These are phyloP conservation scores for Sporisorium exsertum DNA, from an alignment of 1,284 basidiomycete species.

Conservation along the genomic window DNA sequence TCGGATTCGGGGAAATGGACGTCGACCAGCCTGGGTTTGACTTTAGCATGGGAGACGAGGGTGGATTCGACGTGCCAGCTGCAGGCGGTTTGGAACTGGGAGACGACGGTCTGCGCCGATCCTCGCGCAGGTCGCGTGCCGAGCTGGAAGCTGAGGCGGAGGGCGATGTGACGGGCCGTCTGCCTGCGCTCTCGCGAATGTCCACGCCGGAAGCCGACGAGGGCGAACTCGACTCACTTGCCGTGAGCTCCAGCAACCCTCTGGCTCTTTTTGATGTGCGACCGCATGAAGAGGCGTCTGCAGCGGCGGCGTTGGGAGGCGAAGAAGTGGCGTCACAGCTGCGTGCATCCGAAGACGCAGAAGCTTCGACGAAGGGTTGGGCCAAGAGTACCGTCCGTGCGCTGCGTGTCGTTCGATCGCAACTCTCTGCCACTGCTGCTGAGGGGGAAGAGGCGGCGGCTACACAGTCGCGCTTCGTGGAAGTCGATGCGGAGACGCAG, in stretches of 20 bases:
- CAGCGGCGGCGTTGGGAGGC: slow-evolving; percentile 44
- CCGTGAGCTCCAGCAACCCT: slow-evolving; percentile 79
- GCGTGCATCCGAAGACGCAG: slow-evolving; percentile 70
- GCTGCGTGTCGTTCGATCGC: slow-evolving; percentile 81
- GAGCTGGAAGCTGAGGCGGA: slow-evolving; percentile 34
- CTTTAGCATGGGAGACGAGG: slow-evolving; percentile 35
- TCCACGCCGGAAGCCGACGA: slow-evolving; percentile 74
- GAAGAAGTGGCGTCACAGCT: slow-evolving; percentile 70
- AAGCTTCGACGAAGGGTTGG: slow-evolving; percentile 75
- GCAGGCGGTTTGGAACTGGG: slow-evolving; percentile 41
- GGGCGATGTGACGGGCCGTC: slow-evolving; percentile 35
- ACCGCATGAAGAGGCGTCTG: slow-evolving; percentile 63
- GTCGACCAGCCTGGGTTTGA: slow-evolving; percentile 28
- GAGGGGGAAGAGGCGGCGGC: background rate
- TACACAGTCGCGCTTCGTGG: slow-evolving; percentile 47
- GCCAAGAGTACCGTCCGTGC: slow-evolving; percentile 90
- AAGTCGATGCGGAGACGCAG: slow-evolving; percentile 27
- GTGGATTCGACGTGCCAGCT: slow-evolving; percentile 33
- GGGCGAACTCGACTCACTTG: slow-evolving; percentile 73
- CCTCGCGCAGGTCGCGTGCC: slow-evolving; percentile 36
- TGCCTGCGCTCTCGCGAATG: slow-evolving; percentile 58
- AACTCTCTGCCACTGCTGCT: slow-evolving; percentile 73
- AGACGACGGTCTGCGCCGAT: slow-evolving; percentile 45
- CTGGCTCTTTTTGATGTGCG: slow-evolving; percentile 85
- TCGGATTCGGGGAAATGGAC: slow-evolving; percentile 48